phyloP scores from a whole-genome alignment of 352 stramenopile genomes.

The Phytophthora quininea region DNA sequence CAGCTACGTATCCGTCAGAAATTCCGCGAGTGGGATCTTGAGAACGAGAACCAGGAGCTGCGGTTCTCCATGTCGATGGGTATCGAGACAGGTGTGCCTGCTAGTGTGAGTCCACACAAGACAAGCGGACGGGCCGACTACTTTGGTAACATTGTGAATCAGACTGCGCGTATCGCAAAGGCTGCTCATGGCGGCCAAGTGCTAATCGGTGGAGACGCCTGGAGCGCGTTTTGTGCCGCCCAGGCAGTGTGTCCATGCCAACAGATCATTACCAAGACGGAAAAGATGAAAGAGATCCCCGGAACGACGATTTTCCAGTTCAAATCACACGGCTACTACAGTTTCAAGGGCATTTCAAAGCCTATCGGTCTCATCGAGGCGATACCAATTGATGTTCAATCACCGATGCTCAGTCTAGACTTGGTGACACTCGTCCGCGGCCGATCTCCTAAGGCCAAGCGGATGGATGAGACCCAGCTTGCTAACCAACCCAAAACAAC shows the following conservation, averaged over 20 bases:
- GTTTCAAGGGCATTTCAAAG: constrained; percentile 86
- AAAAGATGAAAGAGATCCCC: constrained; percentile 50
- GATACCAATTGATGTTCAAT: constrained; percentile 72
- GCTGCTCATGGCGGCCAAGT: constrained; percentile 79
- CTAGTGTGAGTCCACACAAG: constrained; percentile 88
- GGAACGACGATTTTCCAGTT: constrained; percentile 82
- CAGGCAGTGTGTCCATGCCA: constrained; percentile 39
- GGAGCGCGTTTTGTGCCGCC: constrained; percentile 63
- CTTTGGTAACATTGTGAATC: constrained; percentile 91
- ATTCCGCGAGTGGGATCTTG: constrained; percentile 78
- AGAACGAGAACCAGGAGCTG: constrained; percentile 78
- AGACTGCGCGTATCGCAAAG: constrained; percentile 88
- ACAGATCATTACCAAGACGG: constrained; percentile 46
- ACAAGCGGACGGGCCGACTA: constrained; percentile 89
- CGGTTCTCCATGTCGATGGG: constrained; percentile 91
- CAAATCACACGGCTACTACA: constrained; percentile 83
- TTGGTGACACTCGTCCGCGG: constrained; percentile 39
- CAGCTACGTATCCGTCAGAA: constrained; percentile 80
- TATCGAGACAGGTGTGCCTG: constrained; percentile 81
- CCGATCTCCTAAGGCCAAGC: constrained; percentile 62
- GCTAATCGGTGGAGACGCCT: constrained; percentile 82
- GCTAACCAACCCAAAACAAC: constrained; percentile 52
- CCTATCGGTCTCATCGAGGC: constrained; percentile 83
- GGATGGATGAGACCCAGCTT: constrained; percentile 59
- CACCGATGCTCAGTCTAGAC: constrained; percentile 49